Evolutionary conservation across 148 eudicot genomes (phyloP).

Genomic region (Nyssa sinensis): DNA sequence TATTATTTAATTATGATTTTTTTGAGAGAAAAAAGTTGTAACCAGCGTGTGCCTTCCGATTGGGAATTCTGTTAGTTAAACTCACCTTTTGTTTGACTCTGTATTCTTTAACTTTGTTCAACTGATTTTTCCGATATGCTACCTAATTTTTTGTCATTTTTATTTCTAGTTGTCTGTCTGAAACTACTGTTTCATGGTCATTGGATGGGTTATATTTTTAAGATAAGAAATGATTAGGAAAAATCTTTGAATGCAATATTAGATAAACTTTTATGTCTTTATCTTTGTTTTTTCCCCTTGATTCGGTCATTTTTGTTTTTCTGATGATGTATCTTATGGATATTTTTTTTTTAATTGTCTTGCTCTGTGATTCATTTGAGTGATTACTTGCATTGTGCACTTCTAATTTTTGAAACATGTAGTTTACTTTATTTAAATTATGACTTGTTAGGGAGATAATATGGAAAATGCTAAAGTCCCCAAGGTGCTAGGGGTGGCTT

Average conservation of each 20-base stretch:
- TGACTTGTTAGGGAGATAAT: slow-evolving; percentile 38
- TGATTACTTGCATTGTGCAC: neutral
- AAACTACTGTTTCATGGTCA: neutral
- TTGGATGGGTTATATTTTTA: neutral
- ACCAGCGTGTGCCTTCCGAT: neutral
- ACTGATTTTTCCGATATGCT: neutral
- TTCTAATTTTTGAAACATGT: neutral
- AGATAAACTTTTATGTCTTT: neutral
- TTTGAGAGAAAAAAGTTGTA: neutral
- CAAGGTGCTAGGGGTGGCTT: slow-evolving; percentile 62
- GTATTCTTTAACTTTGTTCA: neutral
- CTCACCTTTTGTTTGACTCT: neutral
- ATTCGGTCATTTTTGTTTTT: neutral
- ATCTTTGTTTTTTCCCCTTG: neutral
- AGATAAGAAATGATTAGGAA: neutral
- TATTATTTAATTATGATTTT: neutral
- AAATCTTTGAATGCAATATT: neutral
- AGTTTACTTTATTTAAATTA: neutral
- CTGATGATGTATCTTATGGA: neutral
- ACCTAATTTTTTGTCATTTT: neutral
- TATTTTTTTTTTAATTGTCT: neutral
- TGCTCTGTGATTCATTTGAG: neutral
- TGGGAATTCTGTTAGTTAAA: neutral
- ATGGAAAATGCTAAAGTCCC: slow-evolving; percentile 66
- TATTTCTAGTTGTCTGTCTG: neutral